Evolutionary conservation across 2,329 filamentous ascomycete species (phyloP), one percentile per base, ranked within the genome.

Genomic region (Stagonosporopsis cucurbitacearum): DNA sequence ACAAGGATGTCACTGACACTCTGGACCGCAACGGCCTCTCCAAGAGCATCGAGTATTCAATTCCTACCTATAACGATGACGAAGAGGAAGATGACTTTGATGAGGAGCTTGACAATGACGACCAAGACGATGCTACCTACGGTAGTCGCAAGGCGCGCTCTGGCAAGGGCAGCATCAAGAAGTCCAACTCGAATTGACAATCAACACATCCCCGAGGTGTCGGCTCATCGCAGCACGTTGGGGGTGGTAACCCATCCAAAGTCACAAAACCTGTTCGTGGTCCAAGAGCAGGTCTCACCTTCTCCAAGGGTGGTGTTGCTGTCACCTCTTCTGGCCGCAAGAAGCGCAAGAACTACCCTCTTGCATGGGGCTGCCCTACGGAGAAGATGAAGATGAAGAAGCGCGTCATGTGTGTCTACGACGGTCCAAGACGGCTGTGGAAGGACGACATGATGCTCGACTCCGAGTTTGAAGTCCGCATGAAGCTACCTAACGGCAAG

Each of bases 391-490:
- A 90, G 72, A 96, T 96, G 86, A 97, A 96, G 86, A 97, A 97
- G 85, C 90, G 95, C 25, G 92, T 97, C 51, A 83, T 98, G 69
- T 92, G 92, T 62, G 91, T 96, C 19, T 99, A 96, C 69, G 92
- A 98, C 71, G 95, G 95, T 0, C 84, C 84, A 15, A 87, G 93
- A 49, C 88, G 94, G 37, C 83, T 99, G 45, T 95, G 91, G 85
- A 98, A 98, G 81, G 95, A 99, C 73, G 95, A 99, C 78, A 95
- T 98, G 92, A 96, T 97, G 92, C 87, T 99, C 45, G 92, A 93
- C 66, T 92, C 90, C 15, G 92, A 96, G 67, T 93, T 95, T 70
- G 95, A 99, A 78, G 92, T 98, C 33, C 91, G 94, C 70, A 83
- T 96, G 75, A 87, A 87, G 75, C 83, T 97, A 58, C 70, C 71